Conservation (phyloP, 2,329 filamentous ascomycete species). For the Hymenoscyphus fructigenus region DNA sequence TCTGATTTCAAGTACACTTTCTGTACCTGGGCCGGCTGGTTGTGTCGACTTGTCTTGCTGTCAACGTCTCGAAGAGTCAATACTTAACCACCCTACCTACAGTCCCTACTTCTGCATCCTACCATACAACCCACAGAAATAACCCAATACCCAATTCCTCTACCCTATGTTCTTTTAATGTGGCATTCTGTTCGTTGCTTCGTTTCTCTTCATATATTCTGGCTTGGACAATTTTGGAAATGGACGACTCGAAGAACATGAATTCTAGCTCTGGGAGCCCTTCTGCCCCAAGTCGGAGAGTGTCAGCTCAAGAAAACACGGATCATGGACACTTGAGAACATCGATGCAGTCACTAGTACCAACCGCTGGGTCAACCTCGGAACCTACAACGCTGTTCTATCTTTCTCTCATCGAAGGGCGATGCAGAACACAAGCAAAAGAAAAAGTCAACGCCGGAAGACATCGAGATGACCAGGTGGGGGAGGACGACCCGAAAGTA, state of each 20-base stretch:
- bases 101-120: neutral
- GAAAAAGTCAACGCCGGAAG: constrained; percentile 28
- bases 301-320: neutral
- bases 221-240: neutral
- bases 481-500: constrained; percentile 32
- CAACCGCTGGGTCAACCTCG: neutral
- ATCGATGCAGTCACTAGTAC: neutral
- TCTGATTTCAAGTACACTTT: neutral
- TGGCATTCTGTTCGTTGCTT: neutral
- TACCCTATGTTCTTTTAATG: neutral
- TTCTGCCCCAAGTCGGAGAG: neutral
- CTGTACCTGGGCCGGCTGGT: neutral
- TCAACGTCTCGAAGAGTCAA: neutral
- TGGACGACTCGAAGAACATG: neutral
- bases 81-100: neutral
- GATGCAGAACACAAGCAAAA: constrained; percentile 33
- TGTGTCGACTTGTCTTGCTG: neutral
- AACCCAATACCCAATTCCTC: neutral
- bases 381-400: constrained; percentile 20
- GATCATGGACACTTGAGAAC: neutral
- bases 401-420: constrained; percentile 35
- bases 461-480: constrained; percentile 22
- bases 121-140: too few species aligned
- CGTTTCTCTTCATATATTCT: neutral
- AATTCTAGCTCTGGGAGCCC: neutral